Evolutionary conservation across 352 stramenopile genomes (phyloP), one percentile per base, ranked within the genome.

Genomic region (Elongisporangium anandrum): DNA sequence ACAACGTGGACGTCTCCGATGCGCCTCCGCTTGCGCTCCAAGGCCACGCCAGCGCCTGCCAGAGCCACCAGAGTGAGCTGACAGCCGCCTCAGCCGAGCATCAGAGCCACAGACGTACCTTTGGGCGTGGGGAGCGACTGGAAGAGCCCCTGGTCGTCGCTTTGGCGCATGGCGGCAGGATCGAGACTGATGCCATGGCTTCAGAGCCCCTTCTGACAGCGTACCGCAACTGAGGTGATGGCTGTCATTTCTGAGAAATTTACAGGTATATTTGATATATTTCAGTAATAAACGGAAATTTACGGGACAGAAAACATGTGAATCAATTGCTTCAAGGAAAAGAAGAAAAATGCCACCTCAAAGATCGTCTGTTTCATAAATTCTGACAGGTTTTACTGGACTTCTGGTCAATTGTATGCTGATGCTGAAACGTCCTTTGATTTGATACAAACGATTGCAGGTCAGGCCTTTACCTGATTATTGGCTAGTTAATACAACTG

Each of bases 1-100:
- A 70, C 55, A 26, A 75, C 70, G 53, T 83, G 73, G 21, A 82
- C 39, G 55, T 73, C 61, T 34, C 76, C 73, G 47, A 82, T 79
- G 29, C 29, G 29, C 9, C 29, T 41, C 29, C 29, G 29, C 29
- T 41, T 41, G 29, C 29, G 29, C 9, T 41, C 29, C 29, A 41
- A 13, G 9, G 29, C 29, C 29, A 41, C 29, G 9, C 29, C 29
- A 41, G 29, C 29, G 29, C 29, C 29, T 41, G 9, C 9, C 5
- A 41, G 29, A 41, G 29, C 29, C 29, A 41, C 4, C 4, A 41
- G 29, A 15, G 29, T 41, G 29, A 41, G 29, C 29, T 15, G 9
- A 41, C 29, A 41, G 29, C 29, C 29, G 29, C 29, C 5, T 41
- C 29, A 13, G 29, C 29, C 13, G 29, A 15, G 5, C 29, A 15